phyloP scores from a whole-genome alignment of 768 basidiomycete genomes.

The Rhodotorula paludigena region DNA sequence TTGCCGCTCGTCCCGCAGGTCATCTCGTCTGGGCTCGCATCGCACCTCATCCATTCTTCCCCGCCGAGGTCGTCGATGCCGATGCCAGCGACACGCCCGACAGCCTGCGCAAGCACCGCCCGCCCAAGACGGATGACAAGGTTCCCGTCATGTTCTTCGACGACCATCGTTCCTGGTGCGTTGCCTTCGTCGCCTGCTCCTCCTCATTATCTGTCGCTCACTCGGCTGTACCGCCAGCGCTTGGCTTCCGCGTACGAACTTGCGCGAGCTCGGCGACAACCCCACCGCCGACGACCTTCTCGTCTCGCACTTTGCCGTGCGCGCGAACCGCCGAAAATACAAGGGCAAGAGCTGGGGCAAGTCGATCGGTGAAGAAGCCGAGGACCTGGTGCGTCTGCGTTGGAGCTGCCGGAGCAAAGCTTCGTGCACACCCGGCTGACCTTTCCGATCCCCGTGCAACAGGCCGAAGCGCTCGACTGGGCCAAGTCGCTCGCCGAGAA shows the following conservation, averaged over 20 bases:
- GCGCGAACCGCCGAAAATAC: background rate
- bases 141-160: constrained; percentile 20
- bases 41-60: background rate
- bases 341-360: background rate
- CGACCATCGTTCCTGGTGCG: background rate
- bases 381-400: background rate
- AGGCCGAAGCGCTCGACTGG: background rate
- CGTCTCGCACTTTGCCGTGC: background rate
- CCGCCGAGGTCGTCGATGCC: constrained; percentile 19
- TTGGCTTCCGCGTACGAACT: background rate
- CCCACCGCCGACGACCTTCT: background rate
- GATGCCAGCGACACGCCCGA: constrained; percentile 2
- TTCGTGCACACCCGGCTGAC: background rate
- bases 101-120: background rate
- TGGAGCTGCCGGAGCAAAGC: background rate
- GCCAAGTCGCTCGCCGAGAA: background rate
- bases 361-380: background rate
- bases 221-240: background rate
- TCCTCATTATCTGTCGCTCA: background rate
- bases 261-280: background rate
- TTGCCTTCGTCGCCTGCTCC: background rate
- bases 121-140: background rate
- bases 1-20: background rate
- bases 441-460: background rate
- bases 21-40: constrained; percentile 11